Evolutionary conservation across 495 filamentous ascomycete genomes (phyloP).

Genomic region (Immersiella caudata): DNA sequence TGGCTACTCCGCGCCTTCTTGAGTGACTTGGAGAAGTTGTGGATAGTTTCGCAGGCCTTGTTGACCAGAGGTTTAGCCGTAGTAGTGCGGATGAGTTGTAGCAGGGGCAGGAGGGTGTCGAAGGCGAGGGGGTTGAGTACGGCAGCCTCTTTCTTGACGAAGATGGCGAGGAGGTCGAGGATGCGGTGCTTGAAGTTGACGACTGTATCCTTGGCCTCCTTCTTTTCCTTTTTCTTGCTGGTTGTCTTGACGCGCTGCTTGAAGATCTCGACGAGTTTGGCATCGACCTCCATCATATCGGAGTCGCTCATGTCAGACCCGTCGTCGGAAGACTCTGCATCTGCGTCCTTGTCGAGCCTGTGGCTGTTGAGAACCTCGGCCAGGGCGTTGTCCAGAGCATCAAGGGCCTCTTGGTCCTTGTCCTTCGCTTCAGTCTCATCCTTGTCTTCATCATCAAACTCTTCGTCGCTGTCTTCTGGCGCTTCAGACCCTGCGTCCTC

Average conservation of each 20-base stretch:
- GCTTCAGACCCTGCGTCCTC: constrained; percentile 46
- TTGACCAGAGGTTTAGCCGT: constrained; percentile 71
- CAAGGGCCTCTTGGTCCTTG: constrained; percentile 53
- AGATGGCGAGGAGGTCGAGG: constrained; percentile 84
- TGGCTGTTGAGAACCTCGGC: constrained; percentile 71
- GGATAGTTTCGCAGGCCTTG: constrained; percentile 69
- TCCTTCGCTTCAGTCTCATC: constrained; percentile 42
- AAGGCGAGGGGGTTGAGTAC: constrained; percentile 65
- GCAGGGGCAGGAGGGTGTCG: constrained; percentile 64
- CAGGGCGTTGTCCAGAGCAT: constrained; percentile 75
- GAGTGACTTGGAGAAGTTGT: constrained; percentile 68
- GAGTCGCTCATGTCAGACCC: constrained; percentile 88
- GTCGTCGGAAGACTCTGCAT: constrained; percentile 56
- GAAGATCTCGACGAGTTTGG: constrained; percentile 80
- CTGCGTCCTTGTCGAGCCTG: constrained; percentile 55
- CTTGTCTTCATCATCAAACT: constrained; percentile 38
- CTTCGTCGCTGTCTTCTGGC: constrained; percentile 40
- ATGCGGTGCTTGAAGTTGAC: constrained; percentile 94
- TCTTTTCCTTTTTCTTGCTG: constrained; percentile 76
- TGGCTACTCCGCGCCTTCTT: constrained; percentile 54
- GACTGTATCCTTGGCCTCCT: constrained; percentile 85
- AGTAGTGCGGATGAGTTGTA: constrained; percentile 54
- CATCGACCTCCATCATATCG: constrained; percentile 90
- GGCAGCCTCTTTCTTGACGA: constrained; percentile 74
- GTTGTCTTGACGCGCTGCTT: constrained; percentile 61